A percentile compares a stretch with the other conserved stretches of the same genome.
phyloP scores from a whole-genome alignment of 768 basidiomycete species.

The Tricholoma furcatifolium region DNA sequence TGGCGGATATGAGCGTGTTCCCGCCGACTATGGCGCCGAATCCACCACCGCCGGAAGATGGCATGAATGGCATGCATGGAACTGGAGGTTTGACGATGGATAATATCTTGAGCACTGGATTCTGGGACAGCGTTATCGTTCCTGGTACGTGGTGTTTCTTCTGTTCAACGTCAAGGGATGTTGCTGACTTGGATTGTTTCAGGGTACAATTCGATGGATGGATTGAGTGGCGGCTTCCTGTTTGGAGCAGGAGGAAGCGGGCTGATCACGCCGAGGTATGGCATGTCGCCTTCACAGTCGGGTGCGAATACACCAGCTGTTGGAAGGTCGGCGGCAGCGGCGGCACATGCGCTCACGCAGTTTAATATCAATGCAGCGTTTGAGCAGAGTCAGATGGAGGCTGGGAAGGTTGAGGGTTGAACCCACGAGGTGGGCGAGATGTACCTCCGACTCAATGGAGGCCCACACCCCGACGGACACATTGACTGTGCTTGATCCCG shows the following conservation, averaged over 20 bases:
- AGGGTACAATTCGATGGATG: constrained; percentile 85
- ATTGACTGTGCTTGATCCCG: too few species aligned
- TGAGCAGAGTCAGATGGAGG: constrained; percentile 29
- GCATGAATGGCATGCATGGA: constrained; percentile 14
- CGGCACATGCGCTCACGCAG: constrained; percentile 42
- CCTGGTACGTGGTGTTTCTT: constrained; percentile 57
- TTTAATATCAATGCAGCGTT: constrained; percentile 48
- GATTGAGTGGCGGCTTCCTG: constrained; percentile 81
- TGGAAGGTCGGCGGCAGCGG: constrained; percentile 16
- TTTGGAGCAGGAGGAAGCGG: constrained; percentile 84
- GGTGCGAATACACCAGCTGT: constrained; percentile 48
- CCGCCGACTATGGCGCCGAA: constrained; percentile 80
- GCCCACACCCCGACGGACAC: too few species aligned
- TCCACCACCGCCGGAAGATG: constrained; percentile 38
- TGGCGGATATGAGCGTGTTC: constrained; percentile 79
- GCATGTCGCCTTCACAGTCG: constrained; percentile 58
- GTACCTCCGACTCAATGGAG: too few species aligned
- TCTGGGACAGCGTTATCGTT: constrained; percentile 88
- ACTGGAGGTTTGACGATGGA: constrained; percentile 70
- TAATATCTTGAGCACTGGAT: constrained; percentile 71
- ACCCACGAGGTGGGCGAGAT: too few species aligned
- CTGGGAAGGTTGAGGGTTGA: constrained; percentile 25
- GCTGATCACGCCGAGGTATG: constrained; percentile 72
- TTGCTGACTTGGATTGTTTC: background rate
- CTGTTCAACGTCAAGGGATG: background rate